Evolutionary conservation across 805 yeast species (phyloP), one percentile per base, ranked within the genome.

Genomic region (Suhomyces sp.): DNA sequence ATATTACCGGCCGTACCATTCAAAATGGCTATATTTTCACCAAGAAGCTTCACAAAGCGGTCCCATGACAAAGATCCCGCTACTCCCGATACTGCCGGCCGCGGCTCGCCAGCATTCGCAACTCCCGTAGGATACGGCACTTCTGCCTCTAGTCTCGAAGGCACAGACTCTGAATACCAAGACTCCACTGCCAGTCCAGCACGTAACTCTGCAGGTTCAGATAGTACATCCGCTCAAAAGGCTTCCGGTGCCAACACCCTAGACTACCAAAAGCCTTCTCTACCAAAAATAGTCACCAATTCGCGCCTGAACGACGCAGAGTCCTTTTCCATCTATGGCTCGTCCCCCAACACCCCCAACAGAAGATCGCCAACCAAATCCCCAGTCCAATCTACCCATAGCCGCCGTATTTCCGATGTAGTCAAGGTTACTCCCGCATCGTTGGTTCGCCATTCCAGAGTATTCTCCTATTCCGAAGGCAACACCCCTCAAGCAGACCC

Each of bases 351-450:
- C n/a, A 36, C 50, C 13, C 24, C 45, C 31, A 12, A 29, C 33
- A 24, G 50, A 17, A 38, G 46, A 17, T 29, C 48, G 5, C 40
- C 41, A 10, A 19, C 46, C 19, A 48, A 40, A 27, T 48, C 51
- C 2, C 51, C 47, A n/a, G 19, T 31, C 41, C 22, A 13, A 3
- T 12, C 36, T 3, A 26, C 24, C 47, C 22, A 46, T 48, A 35
- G n/a, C 29, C 48, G 59, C 60, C 27, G 54, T 66, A n/a, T 47
- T n/a, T 65, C 68, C 15, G 72, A 69, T 10, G 65, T 61, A 48
- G 56, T 68, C n/a, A 67, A 65, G 48, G 53, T 66, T 12, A 67
- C 74, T 3, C 76, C 75, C 2, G 62, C 74, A 1, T 68, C 72
- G 5, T 63, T 64, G 38, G 74, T 70, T 6, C 62, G 75, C 47